Percentiles rank a stretch among this genome's conserved stretches.
These are phyloP conservation scores for Penicillium manginii DNA, from an alignment of 495 filamentous ascomycete species.

Conservation along the genomic window DNA sequence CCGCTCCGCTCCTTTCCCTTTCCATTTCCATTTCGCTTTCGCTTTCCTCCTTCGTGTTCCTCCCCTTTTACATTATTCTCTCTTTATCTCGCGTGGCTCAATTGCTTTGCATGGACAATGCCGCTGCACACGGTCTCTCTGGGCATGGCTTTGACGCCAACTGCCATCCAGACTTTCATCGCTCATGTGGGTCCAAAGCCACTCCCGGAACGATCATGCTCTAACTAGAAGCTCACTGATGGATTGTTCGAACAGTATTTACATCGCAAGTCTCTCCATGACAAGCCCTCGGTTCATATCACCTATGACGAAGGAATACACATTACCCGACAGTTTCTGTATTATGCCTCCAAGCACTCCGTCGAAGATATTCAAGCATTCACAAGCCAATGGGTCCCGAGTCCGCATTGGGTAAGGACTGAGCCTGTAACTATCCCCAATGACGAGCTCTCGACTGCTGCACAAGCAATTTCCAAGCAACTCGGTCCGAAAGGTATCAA, in stretches of 20 bases:
- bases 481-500: slow-evolving; percentile 75
- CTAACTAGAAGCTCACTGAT: background rate
- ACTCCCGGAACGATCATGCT: too few relatives aligned
- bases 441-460: slow-evolving; percentile 61
- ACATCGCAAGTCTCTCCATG: slow-evolving; percentile 70
- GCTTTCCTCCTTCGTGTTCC: background rate
- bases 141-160: slow-evolving; percentile 73
- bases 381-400: slow-evolving; percentile 85
- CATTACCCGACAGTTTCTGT: slow-evolving; percentile 81
- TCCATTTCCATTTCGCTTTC: background rate
- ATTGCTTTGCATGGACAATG: slow-evolving; percentile 42
- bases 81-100: background rate
- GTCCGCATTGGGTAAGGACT: slow-evolving; percentile 84
- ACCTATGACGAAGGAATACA: slow-evolving; percentile 95
- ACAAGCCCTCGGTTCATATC: slow-evolving; percentile 83
- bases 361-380: slow-evolving; percentile 93
- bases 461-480: slow-evolving; percentile 64
- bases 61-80: background rate
- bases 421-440: slow-evolving; percentile 72
- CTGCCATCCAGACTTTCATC: slow-evolving; percentile 75
- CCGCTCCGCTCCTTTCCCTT: too few relatives aligned
- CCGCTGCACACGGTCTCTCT: slow-evolving; percentile 75
- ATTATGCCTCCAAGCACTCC: slow-evolving; percentile 79
- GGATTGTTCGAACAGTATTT: slow-evolving; percentile 62
- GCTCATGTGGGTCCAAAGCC: slow-evolving; percentile 62